Evolutionary conservation across 192 early-diverging fungal species (phyloP).

Genomic region (Coemansia sp.): DNA sequence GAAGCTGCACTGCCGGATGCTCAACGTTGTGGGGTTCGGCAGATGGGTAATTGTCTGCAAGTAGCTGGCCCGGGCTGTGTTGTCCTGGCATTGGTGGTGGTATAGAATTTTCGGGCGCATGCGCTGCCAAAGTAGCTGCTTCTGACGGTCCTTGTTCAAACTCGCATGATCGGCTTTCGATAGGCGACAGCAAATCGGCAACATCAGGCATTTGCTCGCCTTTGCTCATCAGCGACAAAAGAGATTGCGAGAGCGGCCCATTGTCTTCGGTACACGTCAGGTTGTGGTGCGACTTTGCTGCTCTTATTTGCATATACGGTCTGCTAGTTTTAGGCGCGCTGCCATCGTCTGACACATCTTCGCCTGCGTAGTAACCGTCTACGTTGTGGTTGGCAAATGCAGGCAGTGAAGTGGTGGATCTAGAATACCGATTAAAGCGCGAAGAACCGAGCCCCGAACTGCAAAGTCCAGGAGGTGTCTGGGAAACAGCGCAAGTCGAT

Average conservation of each 20-base stretch:
- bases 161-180: conserved; percentile 19
- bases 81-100: not conserved
- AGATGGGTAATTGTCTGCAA: not conserved
- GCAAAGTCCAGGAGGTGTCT: not conserved
- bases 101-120: not conserved
- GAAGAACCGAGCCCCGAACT: not conserved
- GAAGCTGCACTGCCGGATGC: conserved; percentile 6
- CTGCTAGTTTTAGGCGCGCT: not conserved
- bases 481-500: not conserved
- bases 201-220: conserved; percentile 37
- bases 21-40: not conserved
- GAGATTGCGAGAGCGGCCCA: conserved; percentile 26
- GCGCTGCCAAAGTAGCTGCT: conserved; percentile 21
- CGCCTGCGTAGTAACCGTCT: not conserved
- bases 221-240: conserved; percentile 34
- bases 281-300: conserved; percentile 42
- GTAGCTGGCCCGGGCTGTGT: not conserved
- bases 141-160: conserved; percentile 13
- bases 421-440: conserved; percentile 27
- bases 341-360: not conserved
- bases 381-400: conserved; percentile 7
- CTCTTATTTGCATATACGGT: conserved; percentile 8
- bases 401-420: conserved; percentile 44
- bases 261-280: conserved; percentile 17
- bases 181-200: conserved; percentile 31